These are phyloP conservation scores for Eucalyptus curtisii DNA, from an alignment of 345 rosid species.

Conservation along the genomic window DNA sequence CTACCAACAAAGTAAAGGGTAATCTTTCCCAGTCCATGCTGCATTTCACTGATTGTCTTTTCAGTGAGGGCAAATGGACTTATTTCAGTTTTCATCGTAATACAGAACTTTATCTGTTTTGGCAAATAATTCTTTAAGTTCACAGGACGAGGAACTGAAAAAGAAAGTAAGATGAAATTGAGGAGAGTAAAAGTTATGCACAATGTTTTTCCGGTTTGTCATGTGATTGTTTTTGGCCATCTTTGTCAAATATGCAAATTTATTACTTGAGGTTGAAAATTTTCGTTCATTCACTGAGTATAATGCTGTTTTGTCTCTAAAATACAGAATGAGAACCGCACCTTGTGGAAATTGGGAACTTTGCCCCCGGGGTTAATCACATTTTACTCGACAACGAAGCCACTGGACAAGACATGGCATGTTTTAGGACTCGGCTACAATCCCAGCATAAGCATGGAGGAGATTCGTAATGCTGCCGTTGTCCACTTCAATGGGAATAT, in stretches of 20 bases:
- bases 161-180: neutral
- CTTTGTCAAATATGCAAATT: neutral
- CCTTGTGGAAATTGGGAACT: constrained; percentile 92
- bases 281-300: neutral
- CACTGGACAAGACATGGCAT: constrained; percentile 94
- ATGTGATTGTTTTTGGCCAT: neutral
- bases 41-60: neutral
- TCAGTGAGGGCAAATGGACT: neutral
- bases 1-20: neutral
- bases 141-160: neutral
- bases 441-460: constrained; percentile 91
- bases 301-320: neutral
- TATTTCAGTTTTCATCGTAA: neutral
- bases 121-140: neutral
- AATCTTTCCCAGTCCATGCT: neutral
- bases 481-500: constrained; percentile 94
- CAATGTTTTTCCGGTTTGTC: neutral
- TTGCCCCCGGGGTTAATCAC: constrained; percentile 93
- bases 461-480: constrained; percentile 84
- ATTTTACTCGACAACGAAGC: constrained; percentile 88
- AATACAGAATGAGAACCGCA: constrained; percentile 85
- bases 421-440: constrained; percentile 93
- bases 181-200: neutral
- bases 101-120: neutral
- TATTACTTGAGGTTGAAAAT: neutral